Evolutionary conservation across 148 eudicot species (phyloP).

Genomic region (Dianthus caryophyllus): DNA sequence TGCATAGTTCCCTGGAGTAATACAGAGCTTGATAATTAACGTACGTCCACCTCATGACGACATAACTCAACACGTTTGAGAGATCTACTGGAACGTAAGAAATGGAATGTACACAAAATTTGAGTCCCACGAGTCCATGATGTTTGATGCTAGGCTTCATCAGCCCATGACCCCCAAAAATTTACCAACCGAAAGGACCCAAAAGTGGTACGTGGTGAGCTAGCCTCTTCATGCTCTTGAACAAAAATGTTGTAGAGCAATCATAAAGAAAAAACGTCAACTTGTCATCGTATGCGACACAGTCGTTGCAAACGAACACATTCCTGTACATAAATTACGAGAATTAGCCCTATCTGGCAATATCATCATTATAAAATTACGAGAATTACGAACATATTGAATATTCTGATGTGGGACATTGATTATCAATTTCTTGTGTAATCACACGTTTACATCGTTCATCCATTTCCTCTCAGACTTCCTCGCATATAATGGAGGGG

Average conservation of each 20-base stretch:
- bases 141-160: neutral
- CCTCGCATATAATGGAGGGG: neutral
- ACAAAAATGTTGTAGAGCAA: neutral
- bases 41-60: neutral
- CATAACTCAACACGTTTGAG: neutral
- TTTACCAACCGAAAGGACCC: neutral
- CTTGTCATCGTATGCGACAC: conserved; percentile 35
- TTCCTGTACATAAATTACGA: conserved; percentile 43
- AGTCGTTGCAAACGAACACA: conserved; percentile 63
- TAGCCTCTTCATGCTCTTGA: neutral
- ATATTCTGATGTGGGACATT: too few relatives aligned
- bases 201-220: neutral
- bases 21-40: neutral
- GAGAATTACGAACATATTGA: too few relatives aligned
- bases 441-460: too few relatives aligned
- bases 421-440: too few relatives aligned
- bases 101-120: conserved; percentile 12
- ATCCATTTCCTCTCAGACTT: neutral
- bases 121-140: too few relatives aligned
- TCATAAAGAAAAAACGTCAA: neutral
- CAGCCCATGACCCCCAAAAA: neutral
- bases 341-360: too few relatives aligned
- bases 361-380: too few relatives aligned
- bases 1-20: too few relatives aligned
- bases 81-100: neutral